Base-by-base conservation (phyloP, 2,329 filamentous ascomycete genomes). In the Blastomyces silverae region DNA sequence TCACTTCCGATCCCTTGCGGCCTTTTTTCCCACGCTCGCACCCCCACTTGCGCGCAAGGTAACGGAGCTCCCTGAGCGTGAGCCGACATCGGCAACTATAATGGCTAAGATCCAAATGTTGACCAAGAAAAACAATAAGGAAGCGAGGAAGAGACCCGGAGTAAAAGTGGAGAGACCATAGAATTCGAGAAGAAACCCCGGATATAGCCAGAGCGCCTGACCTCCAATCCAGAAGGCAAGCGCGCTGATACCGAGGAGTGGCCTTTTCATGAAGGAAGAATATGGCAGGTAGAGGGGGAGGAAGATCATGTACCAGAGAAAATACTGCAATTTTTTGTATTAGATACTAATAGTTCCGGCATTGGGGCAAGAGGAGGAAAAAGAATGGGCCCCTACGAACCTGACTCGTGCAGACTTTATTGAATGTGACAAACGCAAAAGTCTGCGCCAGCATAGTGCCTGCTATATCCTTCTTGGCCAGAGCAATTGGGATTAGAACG, bases 341-440 rank as follows among this genome's bases (percentile, higher is more conserved):
- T 67, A 63, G 65, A 61, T 62, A 46, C 42, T 13, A 39, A 7
- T 7, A 13, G 61, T 48, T 25, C 66, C 63, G 61, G 20, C 53
- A 31, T 58, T 17, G 42, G 56, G 44, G n/a, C 34, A 53, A 37
- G 53, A 25, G n/a, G n/a, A 8, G 34, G 34, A 58, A 25, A 42
- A n/a, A 61, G 62, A 53, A 8, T 22, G 25, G 11, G 39, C 62
- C 44, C 44, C 1, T 17, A 73, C 83, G 68, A 84, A 94, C 91
- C 84, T 97, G 93, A 73, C 92, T 96, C 2, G 94, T 99, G 83
- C 93, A 97, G 67, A 99, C 94, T 80, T 99, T 99, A 80, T 99
- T 99, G 71, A 97, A 97, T 0, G 92, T 88, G 3, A 97, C 94
- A 77, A 99, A 99, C 0, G 93, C 91, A 78, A 97, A 96, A 0